Evolutionary conservation across 306 rosid species (phyloP).

Genomic region (Echinosophora koreensis): DNA sequence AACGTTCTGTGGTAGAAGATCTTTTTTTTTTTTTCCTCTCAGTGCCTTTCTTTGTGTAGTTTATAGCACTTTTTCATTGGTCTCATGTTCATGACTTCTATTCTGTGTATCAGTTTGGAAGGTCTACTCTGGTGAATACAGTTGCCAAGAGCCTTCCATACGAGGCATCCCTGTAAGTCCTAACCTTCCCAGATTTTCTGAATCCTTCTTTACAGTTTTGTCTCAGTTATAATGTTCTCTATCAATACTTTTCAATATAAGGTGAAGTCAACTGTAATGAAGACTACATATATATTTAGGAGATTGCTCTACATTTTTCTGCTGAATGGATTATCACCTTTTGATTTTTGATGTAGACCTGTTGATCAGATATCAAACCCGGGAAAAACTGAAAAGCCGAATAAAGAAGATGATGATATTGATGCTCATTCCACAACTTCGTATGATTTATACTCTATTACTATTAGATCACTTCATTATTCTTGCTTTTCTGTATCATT

Average conservation of each 20-base stretch:
- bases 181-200: constrained; percentile 7
- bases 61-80: constrained; percentile 28
- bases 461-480: constrained; percentile 22
- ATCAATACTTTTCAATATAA: constrained; percentile 17
- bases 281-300: background rate
- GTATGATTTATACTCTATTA: constrained; percentile 59
- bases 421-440: constrained; percentile 76
- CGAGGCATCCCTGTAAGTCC: constrained; percentile 66
- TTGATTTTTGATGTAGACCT: constrained; percentile 57
- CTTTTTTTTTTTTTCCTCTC: background rate
- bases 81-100: constrained; percentile 32
- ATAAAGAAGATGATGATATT: constrained; percentile 70
- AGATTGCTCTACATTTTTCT: background rate
- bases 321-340: constrained; percentile 29
- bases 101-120: constrained; percentile 58
- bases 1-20: constrained; percentile 55
- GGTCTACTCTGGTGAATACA: constrained; percentile 52
- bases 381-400: constrained; percentile 50
- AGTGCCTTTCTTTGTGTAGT: constrained; percentile 20
- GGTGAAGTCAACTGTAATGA: constrained; percentile 1
- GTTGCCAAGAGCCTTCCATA: constrained; percentile 53
- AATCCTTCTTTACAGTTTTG: background rate
- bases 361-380: constrained; percentile 61
- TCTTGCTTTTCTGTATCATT: background rate
- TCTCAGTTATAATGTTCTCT: background rate